Percentiles rank a stretch among this genome's conserved stretches.
Evolutionary conservation across 163 green algal species (phyloP).

Genomic region (Chlamydomonas reinhardtii): DNA sequence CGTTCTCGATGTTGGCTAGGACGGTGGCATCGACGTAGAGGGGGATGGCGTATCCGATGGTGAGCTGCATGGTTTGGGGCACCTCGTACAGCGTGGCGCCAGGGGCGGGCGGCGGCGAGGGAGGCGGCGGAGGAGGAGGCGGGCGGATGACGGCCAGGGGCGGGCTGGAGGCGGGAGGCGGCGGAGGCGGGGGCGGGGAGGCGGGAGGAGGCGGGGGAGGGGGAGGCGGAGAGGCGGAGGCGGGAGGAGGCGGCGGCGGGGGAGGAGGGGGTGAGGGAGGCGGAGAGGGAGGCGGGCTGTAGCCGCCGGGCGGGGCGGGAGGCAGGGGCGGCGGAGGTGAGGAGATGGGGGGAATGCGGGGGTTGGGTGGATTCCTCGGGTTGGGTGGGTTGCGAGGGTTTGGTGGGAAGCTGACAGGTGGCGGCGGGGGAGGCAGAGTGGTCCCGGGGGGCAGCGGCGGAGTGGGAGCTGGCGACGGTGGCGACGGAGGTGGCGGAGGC

Average conservation of each 20-base stretch:
- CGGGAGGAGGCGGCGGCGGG: background rate
- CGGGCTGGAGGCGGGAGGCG: background rate
- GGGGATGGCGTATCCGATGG: conserved; percentile 13
- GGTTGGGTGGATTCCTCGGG: background rate
- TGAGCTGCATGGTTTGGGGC: background rate
- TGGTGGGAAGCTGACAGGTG: background rate
- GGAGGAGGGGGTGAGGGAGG: background rate
- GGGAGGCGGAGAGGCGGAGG: background rate
- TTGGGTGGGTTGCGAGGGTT: background rate
- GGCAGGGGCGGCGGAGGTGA: too few species aligned
- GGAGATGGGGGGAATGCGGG: too few species aligned
- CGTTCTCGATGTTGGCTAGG: background rate
- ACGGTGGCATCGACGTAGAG: background rate
- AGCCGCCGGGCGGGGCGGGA: too few species aligned
- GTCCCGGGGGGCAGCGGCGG: background rate
- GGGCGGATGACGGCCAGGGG: background rate
- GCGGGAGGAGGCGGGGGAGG: background rate
- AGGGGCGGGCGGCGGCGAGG: background rate
- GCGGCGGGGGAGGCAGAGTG: background rate
- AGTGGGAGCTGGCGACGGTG: background rate
- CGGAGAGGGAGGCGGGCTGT: background rate
- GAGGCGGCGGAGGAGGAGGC: background rate
- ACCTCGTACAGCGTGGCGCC: background rate
- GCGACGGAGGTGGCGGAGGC: background rate
- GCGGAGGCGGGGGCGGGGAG: background rate